These are phyloP conservation scores for Phyllosticta citrichinensis DNA, from an alignment of 2,329 filamentous ascomycete species.

Conservation along the genomic window DNA sequence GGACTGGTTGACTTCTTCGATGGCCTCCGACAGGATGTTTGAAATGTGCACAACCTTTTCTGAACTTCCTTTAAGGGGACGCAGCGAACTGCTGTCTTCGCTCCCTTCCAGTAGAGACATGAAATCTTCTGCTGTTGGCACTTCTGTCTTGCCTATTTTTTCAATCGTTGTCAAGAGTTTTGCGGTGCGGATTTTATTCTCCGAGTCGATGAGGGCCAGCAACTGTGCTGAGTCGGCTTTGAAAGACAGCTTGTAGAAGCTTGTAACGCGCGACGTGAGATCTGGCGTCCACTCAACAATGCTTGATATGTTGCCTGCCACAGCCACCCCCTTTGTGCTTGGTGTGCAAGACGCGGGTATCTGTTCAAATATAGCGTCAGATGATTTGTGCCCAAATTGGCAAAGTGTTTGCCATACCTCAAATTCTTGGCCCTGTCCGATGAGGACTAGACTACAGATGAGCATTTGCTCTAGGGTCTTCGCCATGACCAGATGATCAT, in stretches of 20 bases:
- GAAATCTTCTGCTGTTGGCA: neutral
- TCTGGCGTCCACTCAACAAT: constrained; percentile 3
- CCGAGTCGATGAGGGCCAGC: constrained; percentile 1
- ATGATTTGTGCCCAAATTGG: neutral
- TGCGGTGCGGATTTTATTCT: constrained; percentile 5
- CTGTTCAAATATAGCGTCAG: neutral
- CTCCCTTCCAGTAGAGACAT: constrained; percentile 24
- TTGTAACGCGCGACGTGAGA: constrained; percentile 4
- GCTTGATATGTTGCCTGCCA: constrained; percentile 1
- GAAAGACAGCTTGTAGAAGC: constrained; percentile 9
- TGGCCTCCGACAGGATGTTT: constrained; percentile 56
- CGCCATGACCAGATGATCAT: constrained; percentile 94
- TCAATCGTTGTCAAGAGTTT: constrained; percentile 6
- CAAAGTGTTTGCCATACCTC: constrained; percentile 37
- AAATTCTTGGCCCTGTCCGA: constrained; percentile 78
- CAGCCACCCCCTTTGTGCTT: constrained; percentile 2
- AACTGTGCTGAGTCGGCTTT: constrained; percentile 7
- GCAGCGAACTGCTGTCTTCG: constrained; percentile 27
- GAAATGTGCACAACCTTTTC: constrained; percentile 42
- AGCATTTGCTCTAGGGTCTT: constrained; percentile 86
- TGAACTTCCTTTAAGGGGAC: constrained; percentile 15
- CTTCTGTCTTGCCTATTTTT: neutral
- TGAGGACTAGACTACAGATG: constrained; percentile 71
- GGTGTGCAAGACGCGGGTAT: constrained; percentile 5
- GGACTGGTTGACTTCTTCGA: constrained; percentile 22